phyloP scores from a whole-genome alignment of 768 basidiomycete genomes.

The Galerina sulciceps region DNA sequence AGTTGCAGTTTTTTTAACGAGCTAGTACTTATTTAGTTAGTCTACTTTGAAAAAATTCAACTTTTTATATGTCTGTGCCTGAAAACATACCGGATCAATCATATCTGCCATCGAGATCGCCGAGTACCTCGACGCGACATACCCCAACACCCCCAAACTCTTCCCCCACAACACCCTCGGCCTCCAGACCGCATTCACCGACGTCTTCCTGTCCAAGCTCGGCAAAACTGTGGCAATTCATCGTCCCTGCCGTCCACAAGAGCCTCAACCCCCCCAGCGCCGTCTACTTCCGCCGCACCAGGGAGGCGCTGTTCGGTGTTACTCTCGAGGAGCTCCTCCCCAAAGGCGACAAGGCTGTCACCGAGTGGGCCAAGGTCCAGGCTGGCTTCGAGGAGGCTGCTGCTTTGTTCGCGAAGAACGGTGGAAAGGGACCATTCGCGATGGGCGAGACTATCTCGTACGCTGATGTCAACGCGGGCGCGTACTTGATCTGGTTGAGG shows the following conservation, averaged over 20 bases:
- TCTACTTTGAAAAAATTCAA: too few relatives aligned
- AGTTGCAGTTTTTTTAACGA: too few relatives aligned
- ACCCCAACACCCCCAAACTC: constrained; percentile 44
- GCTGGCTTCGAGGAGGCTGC: constrained; percentile 17
- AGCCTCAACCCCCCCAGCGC: constrained; percentile 1
- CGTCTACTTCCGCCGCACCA: constrained; percentile 9
- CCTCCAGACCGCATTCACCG: constrained; percentile 14
- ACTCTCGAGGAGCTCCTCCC: constrained; percentile 17
- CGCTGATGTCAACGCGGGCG: too few relatives aligned
- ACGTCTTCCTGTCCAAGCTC: neutral
- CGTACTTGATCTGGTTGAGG: constrained; percentile 29
- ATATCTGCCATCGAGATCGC: constrained; percentile 52
- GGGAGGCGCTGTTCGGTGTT: constrained; percentile 16
- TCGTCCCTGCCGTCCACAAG: neutral
- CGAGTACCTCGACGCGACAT: constrained; percentile 51
- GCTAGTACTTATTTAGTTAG: too few relatives aligned
- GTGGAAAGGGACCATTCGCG: constrained; percentile 23
- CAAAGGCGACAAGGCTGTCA: constrained; percentile 12
- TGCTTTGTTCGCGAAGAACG: constrained; percentile 22
- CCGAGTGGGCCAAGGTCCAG: constrained; percentile 21
- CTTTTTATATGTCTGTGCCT: too few relatives aligned
- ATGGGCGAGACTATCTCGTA: constrained; percentile 26
- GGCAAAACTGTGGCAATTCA: neutral
- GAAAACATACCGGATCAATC: too few relatives aligned
- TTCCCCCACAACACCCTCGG: constrained; percentile 31